phyloP scores from a whole-genome alignment of 2,329 filamentous ascomycete genomes.

The Aspergillus niger region DNA sequence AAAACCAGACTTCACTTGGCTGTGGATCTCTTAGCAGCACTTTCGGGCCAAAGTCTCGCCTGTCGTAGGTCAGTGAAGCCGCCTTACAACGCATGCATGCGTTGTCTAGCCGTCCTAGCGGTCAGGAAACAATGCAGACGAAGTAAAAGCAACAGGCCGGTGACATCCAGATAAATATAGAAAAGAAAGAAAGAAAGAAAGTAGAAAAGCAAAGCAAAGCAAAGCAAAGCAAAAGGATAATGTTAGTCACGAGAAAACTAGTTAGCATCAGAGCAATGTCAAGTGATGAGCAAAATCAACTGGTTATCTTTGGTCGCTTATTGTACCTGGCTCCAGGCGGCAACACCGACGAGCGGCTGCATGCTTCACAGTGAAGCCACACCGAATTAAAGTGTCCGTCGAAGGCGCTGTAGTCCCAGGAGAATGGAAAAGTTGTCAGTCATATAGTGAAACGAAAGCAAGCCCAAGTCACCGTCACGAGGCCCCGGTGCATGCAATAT shows the following conservation, averaged over 20 bases:
- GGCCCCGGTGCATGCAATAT: neutral
- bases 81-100: slow-evolving; percentile 8
- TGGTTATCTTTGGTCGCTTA: neutral
- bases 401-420: neutral
- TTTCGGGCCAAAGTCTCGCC: slow-evolving; percentile 6
- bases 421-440: neutral
- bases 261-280: slow-evolving; percentile 15
- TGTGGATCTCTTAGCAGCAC: slow-evolving; percentile 8
- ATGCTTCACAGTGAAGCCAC: slow-evolving; percentile 4
- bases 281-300: slow-evolving; percentile 12
- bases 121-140: neutral
- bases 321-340: slow-evolving; percentile 9
- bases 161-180: neutral
- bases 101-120: slow-evolving; percentile 4
- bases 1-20: slow-evolving; percentile 3
- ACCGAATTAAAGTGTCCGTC: neutral
- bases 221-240: neutral
- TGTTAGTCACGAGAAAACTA: neutral
- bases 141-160: neutral
- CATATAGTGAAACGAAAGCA: neutral
- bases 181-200: neutral
- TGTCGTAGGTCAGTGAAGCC: slow-evolving; percentile 3
- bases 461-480: neutral
- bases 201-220: neutral
- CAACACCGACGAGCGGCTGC: slow-evolving; percentile 4